These are phyloP conservation scores for Aspergillus mulundensis DNA, from an alignment of 495 filamentous ascomycete species.

Conservation along the genomic window DNA sequence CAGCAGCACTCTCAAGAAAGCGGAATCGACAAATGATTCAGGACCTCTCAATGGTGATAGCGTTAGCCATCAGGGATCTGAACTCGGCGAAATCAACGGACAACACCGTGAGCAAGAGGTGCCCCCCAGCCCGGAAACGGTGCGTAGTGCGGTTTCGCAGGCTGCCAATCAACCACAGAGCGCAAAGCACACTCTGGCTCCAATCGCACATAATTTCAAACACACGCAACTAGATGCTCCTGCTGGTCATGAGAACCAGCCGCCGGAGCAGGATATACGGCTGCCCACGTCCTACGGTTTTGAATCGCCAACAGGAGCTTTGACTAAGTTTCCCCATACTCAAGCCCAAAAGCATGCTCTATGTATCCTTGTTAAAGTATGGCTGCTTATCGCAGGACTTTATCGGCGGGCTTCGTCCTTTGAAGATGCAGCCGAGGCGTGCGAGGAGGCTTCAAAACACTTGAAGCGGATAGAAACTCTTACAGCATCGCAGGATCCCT, in stretches of 20 bases:
- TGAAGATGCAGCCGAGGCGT: slow-evolving; percentile 72
- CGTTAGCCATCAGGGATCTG: not conserved
- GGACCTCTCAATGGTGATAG: slow-evolving; percentile 17
- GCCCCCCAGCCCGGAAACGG: slow-evolving; percentile 24
- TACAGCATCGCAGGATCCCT: slow-evolving; percentile 43
- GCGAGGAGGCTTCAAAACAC: slow-evolving; percentile 74
- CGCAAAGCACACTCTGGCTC: slow-evolving; percentile 39
- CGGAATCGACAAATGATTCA: slow-evolving; percentile 12
- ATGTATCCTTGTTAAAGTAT: slow-evolving; percentile 68
- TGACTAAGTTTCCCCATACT: slow-evolving; percentile 34
- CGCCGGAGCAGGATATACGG: slow-evolving; percentile 49
- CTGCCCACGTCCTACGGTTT: slow-evolving; percentile 43
- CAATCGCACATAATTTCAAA: slow-evolving; percentile 49
- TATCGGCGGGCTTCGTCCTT: slow-evolving; percentile 78
- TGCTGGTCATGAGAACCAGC: slow-evolving; percentile 43
- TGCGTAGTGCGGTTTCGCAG: slow-evolving; percentile 42
- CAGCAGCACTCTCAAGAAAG: slow-evolving; percentile 28
- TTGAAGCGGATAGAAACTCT: slow-evolving; percentile 46
- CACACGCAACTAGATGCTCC: slow-evolving; percentile 40
- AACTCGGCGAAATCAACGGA: slow-evolving; percentile 1
- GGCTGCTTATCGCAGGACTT: slow-evolving; percentile 82
- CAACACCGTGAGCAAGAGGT: slow-evolving; percentile 7
- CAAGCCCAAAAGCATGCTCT: slow-evolving; percentile 53
- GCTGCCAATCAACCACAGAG: slow-evolving; percentile 18
- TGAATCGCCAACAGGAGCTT: slow-evolving; percentile 38